phyloP scores from a whole-genome alignment of 2,329 filamentous ascomycete species.

The Rosellinia necatrix region DNA sequence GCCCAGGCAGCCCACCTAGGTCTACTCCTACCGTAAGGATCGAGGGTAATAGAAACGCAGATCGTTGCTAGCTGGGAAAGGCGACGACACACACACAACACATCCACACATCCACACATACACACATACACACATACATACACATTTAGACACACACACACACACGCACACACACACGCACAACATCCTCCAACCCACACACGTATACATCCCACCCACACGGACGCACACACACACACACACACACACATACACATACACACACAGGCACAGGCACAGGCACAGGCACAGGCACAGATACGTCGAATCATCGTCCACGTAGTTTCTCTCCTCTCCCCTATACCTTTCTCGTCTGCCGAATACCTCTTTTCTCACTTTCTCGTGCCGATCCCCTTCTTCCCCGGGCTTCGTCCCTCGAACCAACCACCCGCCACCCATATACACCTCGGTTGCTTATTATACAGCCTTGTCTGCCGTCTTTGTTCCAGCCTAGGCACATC shows the following conservation, averaged over 20 bases:
- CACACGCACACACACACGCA: not conserved
- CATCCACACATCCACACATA: not conserved
- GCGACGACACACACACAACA: not conserved
- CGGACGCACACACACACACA: not conserved
- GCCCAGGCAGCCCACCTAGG: not conserved
- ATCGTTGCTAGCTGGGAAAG: not conserved
- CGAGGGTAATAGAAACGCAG: slow-evolving; percentile 1
- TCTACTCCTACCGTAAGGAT: not conserved
- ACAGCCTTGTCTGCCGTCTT: slow-evolving; percentile 17
- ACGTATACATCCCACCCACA: not conserved
- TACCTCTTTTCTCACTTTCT: not conserved
- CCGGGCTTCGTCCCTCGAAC: not conserved
- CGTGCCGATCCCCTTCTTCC: slow-evolving; percentile 11
- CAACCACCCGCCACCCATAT: not conserved
- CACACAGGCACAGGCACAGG: not conserved
- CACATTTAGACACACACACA: not conserved
- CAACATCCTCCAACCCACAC: not conserved
- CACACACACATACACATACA: not conserved
- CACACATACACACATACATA: not conserved
- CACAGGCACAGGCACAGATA: not conserved
- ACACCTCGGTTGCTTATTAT: slow-evolving; percentile 6
- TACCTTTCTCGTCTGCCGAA: slow-evolving; percentile 1
- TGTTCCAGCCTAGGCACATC: slow-evolving; percentile 8
- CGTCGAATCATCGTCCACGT: not conserved
- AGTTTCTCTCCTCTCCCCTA: not conserved